A percentile compares a stretch with the other conserved stretches of the same genome.
phyloP scores from a whole-genome alignment of 2,329 filamentous ascomycete genomes.

The Canariomyces notabilis region DNA sequence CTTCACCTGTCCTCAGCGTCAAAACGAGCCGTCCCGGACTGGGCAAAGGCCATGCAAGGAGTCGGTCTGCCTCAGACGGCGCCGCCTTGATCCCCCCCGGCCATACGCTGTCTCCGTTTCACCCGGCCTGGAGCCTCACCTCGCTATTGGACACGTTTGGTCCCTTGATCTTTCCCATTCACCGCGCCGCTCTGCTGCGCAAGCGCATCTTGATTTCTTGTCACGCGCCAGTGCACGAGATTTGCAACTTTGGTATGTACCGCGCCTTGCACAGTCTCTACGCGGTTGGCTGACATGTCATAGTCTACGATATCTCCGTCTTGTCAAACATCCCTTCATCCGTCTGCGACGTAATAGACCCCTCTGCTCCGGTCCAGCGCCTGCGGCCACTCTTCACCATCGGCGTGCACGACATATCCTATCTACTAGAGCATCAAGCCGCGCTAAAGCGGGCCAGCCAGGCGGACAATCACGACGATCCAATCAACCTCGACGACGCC shows the following conservation, averaged over 20 bases:
- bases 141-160: slow-evolving; percentile 78
- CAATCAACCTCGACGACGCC: slow-evolving; percentile 39
- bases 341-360: slow-evolving; percentile 63
- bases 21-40: slow-evolving; percentile 35
- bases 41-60: slow-evolving; percentile 45
- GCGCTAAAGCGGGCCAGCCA: slow-evolving; percentile 20
- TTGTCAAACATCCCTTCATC: slow-evolving; percentile 80
- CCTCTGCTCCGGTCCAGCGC: slow-evolving; percentile 56
- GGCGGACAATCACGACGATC: slow-evolving; percentile 32
- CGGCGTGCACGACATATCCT: slow-evolving; percentile 86
- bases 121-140: slow-evolving; percentile 80
- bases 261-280: background rate
- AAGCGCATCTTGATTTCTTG: slow-evolving; percentile 85
- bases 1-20: slow-evolving; percentile 46
- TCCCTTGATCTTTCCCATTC: slow-evolving; percentile 85
- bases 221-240: slow-evolving; percentile 75
- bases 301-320: slow-evolving; percentile 92
- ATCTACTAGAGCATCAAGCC: slow-evolving; percentile 57
- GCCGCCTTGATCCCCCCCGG: slow-evolving; percentile 53
- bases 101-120: slow-evolving; percentile 67
- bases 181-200: slow-evolving; percentile 77
- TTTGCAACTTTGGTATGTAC: slow-evolving; percentile 79
- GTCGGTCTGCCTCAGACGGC: slow-evolving; percentile 58
- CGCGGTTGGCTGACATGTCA: slow-evolving; percentile 5
- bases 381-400: slow-evolving; percentile 85